phyloP scores from a whole-genome alignment of 2,329 filamentous ascomycete species.

The Nemania sp. region DNA sequence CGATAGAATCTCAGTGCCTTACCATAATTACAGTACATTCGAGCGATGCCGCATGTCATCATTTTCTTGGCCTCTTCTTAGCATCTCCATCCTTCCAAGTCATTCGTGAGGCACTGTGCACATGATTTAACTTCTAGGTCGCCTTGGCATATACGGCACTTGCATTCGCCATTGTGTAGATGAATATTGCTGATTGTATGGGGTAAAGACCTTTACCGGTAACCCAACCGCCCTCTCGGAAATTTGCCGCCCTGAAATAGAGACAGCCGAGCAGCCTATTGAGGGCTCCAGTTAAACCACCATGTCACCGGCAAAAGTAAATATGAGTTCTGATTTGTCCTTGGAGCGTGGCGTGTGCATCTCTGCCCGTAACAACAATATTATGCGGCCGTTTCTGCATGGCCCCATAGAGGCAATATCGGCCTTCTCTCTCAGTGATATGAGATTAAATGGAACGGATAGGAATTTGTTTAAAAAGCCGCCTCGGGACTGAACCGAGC shows the following conservation, averaged over 20 bases:
- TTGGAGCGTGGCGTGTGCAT: conserved; percentile 9
- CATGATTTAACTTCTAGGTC: conserved; percentile 6
- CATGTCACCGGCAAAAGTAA: conserved; percentile 35
- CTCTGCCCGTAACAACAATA: conserved; percentile 5
- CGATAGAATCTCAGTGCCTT: too few relatives aligned
- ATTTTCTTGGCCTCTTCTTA: not conserved
- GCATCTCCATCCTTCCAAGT: not conserved
- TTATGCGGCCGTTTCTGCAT: conserved; percentile 14
- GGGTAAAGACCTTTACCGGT: conserved; percentile 30
- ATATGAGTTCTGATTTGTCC: conserved; percentile 27
- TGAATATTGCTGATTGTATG: conserved; percentile 17
- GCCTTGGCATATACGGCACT: conserved; percentile 24
- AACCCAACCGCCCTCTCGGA: conserved; percentile 21
- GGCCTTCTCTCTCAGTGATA: not conserved
- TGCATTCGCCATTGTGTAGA: conserved; percentile 18
- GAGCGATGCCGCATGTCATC: too few relatives aligned
- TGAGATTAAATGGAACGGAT: not conserved
- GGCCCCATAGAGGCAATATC: not conserved
- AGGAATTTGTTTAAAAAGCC: conserved; percentile 9
- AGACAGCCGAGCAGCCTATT: conserved; percentile 21
- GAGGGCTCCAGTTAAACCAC: conserved; percentile 22
- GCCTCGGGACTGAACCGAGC: conserved; percentile 8
- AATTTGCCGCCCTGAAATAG: conserved; percentile 27
- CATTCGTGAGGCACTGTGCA: not conserved
- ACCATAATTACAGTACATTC: too few relatives aligned